Base-by-base conservation (phyloP, 371 early-diverging fungal genomes). In the Dichotomocladium elegans region DNA sequence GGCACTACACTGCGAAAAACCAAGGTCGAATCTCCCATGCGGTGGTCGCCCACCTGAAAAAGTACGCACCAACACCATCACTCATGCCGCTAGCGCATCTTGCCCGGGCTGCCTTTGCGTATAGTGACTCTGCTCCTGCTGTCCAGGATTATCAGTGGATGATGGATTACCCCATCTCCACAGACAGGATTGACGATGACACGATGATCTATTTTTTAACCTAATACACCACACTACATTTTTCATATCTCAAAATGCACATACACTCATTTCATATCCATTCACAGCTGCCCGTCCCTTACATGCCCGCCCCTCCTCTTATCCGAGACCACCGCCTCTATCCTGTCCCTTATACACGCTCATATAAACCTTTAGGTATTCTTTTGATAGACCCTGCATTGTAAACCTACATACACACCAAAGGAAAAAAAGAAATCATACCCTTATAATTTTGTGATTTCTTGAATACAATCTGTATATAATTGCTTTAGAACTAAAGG, bases 1-100 rank as follows among this genome's bases (percentile, higher is more conserved):
- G 68, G 68, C 61, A 64, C 17, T 68, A 64, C 42, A 58, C 55
- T 24, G 58, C 64, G 26, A 61, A 64, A 37, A 52, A 68, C 29
- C 48, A 48, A 27, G 64, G 54, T 9, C 41, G 53, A 8, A 51
- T 68, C 19, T 64, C 64, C 2, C 61, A 59, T 40, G 42, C 68
- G 3, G 64, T 64, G 10, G 54, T 48, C 12, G 26, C 59, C 2
- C 61, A 61, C 48, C 40, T 64, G 19, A 33, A 58, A 12, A 57
- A 61, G 19, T 41, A 68, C 53, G 47, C 44, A 54, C 40, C 26
- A n/a, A 43, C 49, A 26, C 26, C 52, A n/a, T 50, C 57, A 31
- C 19, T 68, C 6, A 40, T 47, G 10, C 64, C 68, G 19, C 43
- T 68, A 25, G 51, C 57, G 9, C 59, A 59, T 40, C 51, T 66